phyloP scores from a whole-genome alignment of 805 yeast species.

The Schwanniomyces sp. region DNA sequence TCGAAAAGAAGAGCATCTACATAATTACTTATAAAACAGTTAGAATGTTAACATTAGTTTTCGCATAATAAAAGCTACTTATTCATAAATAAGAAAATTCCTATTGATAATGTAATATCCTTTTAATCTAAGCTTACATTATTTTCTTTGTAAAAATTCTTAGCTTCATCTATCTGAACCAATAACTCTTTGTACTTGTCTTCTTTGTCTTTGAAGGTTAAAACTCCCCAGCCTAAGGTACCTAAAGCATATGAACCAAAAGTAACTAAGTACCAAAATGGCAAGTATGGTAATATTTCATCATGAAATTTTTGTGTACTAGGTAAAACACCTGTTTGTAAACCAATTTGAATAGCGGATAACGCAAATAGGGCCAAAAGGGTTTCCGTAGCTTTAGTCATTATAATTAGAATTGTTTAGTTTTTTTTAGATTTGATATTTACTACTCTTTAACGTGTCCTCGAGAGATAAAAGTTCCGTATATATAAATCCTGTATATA shows the following conservation, averaged over 20 bases:
- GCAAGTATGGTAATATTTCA: slow-evolving; percentile 64
- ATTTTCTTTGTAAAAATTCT: slow-evolving; percentile 51
- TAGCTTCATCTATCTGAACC: slow-evolving; percentile 61
- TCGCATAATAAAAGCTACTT: neutral
- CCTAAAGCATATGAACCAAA: slow-evolving; percentile 71
- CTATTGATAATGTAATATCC: neutral
- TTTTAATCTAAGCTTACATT: slow-evolving; percentile 49
- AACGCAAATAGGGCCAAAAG: slow-evolving; percentile 43
- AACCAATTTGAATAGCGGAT: slow-evolving; percentile 54
- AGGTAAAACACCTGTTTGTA: slow-evolving; percentile 55
- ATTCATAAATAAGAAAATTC: neutral
- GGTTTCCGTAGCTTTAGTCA: slow-evolving; percentile 72
- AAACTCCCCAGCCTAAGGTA: slow-evolving; percentile 66
- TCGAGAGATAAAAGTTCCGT: too few relatives aligned
- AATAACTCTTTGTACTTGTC: slow-evolving; percentile 64
- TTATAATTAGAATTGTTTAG: slow-evolving; percentile 14
- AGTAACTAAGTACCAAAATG: slow-evolving; percentile 68
- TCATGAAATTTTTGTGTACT: slow-evolving; percentile 44
- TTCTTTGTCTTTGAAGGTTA: slow-evolving; percentile 69
- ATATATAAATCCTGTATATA: neutral
- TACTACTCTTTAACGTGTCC: slow-evolving; percentile 2
- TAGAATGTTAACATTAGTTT: neutral
- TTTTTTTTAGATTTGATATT: neutral
- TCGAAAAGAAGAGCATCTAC: slow-evolving; percentile 20
- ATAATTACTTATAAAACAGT: neutral